Conservation (phyloP, 2,329 filamentous ascomycete species). For the Trichocomaceae sp. region DNA sequence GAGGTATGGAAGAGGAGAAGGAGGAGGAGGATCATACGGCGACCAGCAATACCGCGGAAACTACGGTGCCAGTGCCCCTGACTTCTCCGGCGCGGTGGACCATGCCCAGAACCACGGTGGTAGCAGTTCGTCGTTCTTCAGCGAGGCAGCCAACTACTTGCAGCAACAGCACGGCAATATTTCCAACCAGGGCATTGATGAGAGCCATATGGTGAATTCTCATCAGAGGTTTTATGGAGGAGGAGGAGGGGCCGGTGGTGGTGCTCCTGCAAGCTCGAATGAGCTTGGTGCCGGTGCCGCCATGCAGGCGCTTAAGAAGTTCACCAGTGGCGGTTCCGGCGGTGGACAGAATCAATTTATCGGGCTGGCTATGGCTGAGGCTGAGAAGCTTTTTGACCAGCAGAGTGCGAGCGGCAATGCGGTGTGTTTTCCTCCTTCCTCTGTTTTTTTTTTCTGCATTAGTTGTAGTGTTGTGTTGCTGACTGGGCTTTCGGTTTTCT, state of each 20-base stretch:
- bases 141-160: conserved; percentile 50
- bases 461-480: background rate
- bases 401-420: conserved; percentile 51
- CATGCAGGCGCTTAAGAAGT: conserved; percentile 65
- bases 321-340: conserved; percentile 45
- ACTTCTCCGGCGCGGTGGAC: conserved; percentile 16
- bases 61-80: conserved; percentile 6
- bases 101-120: conserved; percentile 52
- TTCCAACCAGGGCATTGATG: conserved; percentile 51
- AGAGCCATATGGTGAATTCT: conserved; percentile 61
- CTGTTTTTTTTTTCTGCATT: background rate
- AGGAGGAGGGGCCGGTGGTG: conserved; percentile 39
- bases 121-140: conserved; percentile 47
- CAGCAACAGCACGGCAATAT: conserved; percentile 43
- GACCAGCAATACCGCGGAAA: conserved; percentile 13
- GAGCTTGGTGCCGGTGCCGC: conserved; percentile 41
- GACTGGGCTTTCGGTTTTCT: background rate
- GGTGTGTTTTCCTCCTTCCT: conserved; percentile 29
- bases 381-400: conserved; percentile 66
- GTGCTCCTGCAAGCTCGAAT: conserved; percentile 39
- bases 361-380: conserved; percentile 80
- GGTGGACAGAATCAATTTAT: conserved; percentile 71
- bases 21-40: background rate
- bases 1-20: background rate
- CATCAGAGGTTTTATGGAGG: conserved; percentile 68